Evolutionary conservation across 2,329 filamentous ascomycete species (phyloP), one percentile per base, ranked within the genome.

Genomic region (Xylariaceae sp.): DNA sequence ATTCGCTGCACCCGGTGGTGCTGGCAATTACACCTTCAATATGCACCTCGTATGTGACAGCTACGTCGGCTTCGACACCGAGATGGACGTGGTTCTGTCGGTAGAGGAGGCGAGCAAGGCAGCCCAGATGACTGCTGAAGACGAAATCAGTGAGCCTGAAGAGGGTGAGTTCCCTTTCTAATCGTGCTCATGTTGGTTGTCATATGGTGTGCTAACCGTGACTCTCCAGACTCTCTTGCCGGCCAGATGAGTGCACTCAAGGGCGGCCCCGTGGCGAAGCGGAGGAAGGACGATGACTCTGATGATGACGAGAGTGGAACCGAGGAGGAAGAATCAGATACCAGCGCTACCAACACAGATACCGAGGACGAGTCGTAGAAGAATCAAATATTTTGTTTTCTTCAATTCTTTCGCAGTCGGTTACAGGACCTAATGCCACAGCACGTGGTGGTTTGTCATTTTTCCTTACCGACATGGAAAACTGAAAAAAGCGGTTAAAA

Each of bases 111-210:
- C 86, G 23, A 85, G 78, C 63, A 92, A 90, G 67, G 89, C 87
- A 4, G 83, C 78, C 14, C 77, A 83, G 51, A 81, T 94, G 58
- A 77, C 78, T 36, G 85, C 81, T 33, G 88, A 96, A 51, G 92
- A 95, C 55, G 92, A 98, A 43, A 98, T 98, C 51, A 94, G 87
- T 59, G 92, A 98, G 62, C 92, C 94, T 24, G 92, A 97, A 48
- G 92, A 98, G 72, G 92, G 92, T 95, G 74, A 71, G 82, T 71
- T 31, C n/a, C n/a, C n/a, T 34, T 30, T 33, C 29, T 40, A 34
- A 23, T 32, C 32, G 26, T n/a, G n/a, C n/a, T n/a, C n/a, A n/a
- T n/a, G n/a, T n/a, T n/a, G n/a, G n/a, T n/a, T n/a, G n/a, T n/a
- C n/a, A n/a, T n/a, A n/a, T n/a, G n/a, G n/a, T 34, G 11, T 24